phyloP scores from a whole-genome alignment of 202 grass and related monocot genomes.

The Cymbopogon flexuosus region DNA sequence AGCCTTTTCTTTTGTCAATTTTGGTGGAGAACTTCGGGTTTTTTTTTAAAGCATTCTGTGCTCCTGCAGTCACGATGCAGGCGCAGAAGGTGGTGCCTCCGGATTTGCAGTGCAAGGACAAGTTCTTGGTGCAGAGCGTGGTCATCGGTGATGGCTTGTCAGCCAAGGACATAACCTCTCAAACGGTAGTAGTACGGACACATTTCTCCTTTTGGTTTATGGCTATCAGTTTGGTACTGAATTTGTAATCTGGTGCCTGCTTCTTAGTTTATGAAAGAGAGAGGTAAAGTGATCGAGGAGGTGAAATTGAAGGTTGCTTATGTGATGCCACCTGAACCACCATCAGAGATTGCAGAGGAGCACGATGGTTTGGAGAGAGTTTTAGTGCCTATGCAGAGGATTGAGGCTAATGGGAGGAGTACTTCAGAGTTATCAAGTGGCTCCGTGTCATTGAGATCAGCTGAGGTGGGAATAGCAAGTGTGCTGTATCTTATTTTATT shows the following conservation, averaged over 20 bases:
- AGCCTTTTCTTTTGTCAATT: not conserved
- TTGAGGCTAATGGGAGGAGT: conserved; percentile 36
- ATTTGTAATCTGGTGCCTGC: conserved; percentile 13
- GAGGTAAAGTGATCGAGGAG: conserved; percentile 55
- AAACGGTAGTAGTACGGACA: conserved; percentile 41
- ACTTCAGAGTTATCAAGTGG: conserved; percentile 41
- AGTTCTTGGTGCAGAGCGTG: conserved; percentile 75
- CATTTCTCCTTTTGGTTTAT: not conserved
- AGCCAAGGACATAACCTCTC: conserved; percentile 44
- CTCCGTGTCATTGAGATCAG: conserved; percentile 40
- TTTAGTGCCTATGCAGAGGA: conserved; percentile 37
- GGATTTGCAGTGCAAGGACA: conserved; percentile 83
- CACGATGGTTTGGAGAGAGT: conserved; percentile 37
- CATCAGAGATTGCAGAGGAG: conserved; percentile 60
- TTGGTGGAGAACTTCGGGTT: not conserved
- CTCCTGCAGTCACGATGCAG: conserved; percentile 86
- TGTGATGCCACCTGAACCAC: conserved; percentile 56
- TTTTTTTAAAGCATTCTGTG: conserved; percentile 1
- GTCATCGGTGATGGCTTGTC: conserved; percentile 34
- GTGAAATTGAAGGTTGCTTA: conserved; percentile 58
- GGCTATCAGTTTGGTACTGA: not conserved
- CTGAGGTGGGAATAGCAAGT: conserved; percentile 31
- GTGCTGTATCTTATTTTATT: not conserved
- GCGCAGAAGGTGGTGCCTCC: conserved; percentile 53
- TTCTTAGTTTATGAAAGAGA: conserved; percentile 55